Conservation (phyloP, 106 monocot species). For the Hemerocallis citrina region DNA sequence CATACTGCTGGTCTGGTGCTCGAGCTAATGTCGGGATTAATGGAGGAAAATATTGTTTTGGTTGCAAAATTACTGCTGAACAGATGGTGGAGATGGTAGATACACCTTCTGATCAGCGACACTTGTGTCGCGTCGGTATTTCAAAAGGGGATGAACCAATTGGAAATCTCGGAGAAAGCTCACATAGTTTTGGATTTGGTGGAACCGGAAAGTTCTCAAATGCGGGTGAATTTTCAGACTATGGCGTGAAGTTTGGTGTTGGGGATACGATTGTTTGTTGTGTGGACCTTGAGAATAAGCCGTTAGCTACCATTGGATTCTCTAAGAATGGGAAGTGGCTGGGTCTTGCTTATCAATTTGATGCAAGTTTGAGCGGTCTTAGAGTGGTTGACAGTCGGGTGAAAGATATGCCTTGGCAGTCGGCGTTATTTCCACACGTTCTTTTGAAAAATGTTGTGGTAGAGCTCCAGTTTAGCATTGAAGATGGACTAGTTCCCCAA, state of each 20-base stretch:
- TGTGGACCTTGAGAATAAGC: slow-evolving; percentile 45
- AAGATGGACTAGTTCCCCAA: slow-evolving; percentile 44
- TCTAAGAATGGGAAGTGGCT: slow-evolving; percentile 54
- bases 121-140: slow-evolving; percentile 53
- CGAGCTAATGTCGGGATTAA: slow-evolving; percentile 56
- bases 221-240: slow-evolving; percentile 31
- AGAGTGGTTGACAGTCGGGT: slow-evolving; percentile 19
- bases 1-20: slow-evolving; percentile 84
- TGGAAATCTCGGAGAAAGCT: slow-evolving; percentile 57
- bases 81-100: slow-evolving; percentile 51
- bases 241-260: slow-evolving; percentile 54
- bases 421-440: slow-evolving; percentile 65
- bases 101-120: slow-evolving; percentile 44
- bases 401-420: slow-evolving; percentile 25
- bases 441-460: slow-evolving; percentile 70
- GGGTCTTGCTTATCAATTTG: slow-evolving; percentile 45
- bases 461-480: slow-evolving; percentile 44
- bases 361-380: slow-evolving; percentile 35
- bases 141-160: slow-evolving; percentile 52
- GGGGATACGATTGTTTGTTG: slow-evolving; percentile 54
- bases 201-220: slow-evolving; percentile 71
- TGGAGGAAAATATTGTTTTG: slow-evolving; percentile 71
- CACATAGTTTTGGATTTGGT: slow-evolving; percentile 55
- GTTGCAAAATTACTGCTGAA: slow-evolving; percentile 56
- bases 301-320: slow-evolving; percentile 48